Evolutionary conservation across 192 early-diverging fungal genomes (phyloP).

Genomic region (Pecoramyces ruminantium): DNA sequence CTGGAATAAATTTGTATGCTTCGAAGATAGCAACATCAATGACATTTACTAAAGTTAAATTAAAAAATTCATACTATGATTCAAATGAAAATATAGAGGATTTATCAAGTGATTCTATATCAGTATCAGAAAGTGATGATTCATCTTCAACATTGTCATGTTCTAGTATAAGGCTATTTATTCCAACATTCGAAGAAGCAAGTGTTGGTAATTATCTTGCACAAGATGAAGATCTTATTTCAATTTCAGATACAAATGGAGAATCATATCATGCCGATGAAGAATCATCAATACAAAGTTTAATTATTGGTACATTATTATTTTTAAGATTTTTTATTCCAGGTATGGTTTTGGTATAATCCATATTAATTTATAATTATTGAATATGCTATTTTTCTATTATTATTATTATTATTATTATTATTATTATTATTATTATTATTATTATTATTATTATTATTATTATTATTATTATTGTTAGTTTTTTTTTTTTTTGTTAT

Average conservation of each 20-base stretch:
- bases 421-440: too few relatives aligned
- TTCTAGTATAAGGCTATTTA: background rate
- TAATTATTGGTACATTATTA: background rate
- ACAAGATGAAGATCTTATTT: background rate
- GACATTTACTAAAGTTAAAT: background rate
- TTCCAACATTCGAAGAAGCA: background rate
- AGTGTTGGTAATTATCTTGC: background rate
- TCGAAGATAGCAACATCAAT: background rate
- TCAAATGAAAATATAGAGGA: background rate
- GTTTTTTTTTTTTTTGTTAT: too few relatives aligned
- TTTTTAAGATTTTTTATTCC: background rate
- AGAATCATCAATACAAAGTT: background rate
- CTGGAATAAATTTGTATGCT: background rate
- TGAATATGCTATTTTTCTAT: too few relatives aligned
- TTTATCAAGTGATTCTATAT: background rate
- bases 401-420: too few relatives aligned
- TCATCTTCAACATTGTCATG: background rate
- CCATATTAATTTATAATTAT: too few relatives aligned
- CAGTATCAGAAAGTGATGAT: background rate
- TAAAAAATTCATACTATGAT: background rate
- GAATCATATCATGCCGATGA: background rate
- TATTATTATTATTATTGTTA: too few relatives aligned
- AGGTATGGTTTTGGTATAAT: too few relatives aligned
- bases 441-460: too few relatives aligned
- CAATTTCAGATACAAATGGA: background rate